Evolutionary conservation across 768 basidiomycete genomes (phyloP).

Genomic region (Nidularia pulvinata): DNA sequence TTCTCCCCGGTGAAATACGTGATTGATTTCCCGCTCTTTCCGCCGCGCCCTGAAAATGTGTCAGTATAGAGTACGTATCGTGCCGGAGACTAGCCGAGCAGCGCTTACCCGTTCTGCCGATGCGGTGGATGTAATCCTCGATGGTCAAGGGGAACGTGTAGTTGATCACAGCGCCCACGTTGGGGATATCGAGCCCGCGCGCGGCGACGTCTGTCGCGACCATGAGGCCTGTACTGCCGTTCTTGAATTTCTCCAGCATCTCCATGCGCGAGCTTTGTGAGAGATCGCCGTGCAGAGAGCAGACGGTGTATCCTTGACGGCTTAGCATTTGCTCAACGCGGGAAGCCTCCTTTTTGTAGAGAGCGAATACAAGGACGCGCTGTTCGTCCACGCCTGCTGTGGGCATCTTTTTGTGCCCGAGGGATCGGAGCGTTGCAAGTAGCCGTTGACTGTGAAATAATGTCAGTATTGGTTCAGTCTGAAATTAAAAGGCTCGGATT

Average conservation of each 20-base stretch:
- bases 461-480: neutral
- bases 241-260: slow-evolving; percentile 85
- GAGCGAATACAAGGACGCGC: slow-evolving; percentile 87
- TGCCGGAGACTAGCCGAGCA: slow-evolving; percentile 2
- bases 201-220: slow-evolving; percentile 99
- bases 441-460: slow-evolving; percentile 52
- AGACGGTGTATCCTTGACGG: slow-evolving; percentile 74
- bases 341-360: slow-evolving; percentile 97
- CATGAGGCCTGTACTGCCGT: slow-evolving; percentile 74
- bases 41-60: slow-evolving; percentile 86
- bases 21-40: slow-evolving; percentile 86
- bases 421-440: slow-evolving; percentile 47
- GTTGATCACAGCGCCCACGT: slow-evolving; percentile 93
- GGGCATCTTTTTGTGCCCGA: slow-evolving; percentile 64
- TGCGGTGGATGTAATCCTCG: slow-evolving; percentile 91
- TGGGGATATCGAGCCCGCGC: slow-evolving; percentile 95
- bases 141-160: slow-evolving; percentile 98
- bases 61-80: neutral
- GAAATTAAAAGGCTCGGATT: slow-evolving; percentile 20
- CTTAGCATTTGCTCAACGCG: slow-evolving; percentile 83
- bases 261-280: slow-evolving; percentile 82
- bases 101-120: slow-evolving; percentile 81
- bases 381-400: slow-evolving; percentile 49
- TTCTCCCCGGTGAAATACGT: slow-evolving; percentile 95
- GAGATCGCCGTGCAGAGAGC: slow-evolving; percentile 90